Evolutionary conservation across 495 filamentous ascomycete genomes (phyloP).

Genomic region (Pseudoneurospora amorphoporcata): DNA sequence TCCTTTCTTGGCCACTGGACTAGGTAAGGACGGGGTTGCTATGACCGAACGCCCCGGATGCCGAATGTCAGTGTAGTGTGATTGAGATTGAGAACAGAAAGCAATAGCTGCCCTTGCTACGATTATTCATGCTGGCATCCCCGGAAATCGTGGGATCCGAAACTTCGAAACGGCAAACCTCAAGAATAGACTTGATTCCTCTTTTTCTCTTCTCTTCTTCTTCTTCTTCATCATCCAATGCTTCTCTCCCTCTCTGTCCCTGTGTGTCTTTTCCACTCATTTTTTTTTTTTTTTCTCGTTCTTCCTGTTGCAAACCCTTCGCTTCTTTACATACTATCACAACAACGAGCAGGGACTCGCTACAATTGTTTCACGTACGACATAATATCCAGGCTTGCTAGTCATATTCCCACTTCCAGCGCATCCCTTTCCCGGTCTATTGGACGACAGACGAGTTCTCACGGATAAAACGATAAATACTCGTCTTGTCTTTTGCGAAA

Average conservation of each 20-base stretch:
- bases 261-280: neutral
- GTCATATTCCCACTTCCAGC: conserved; percentile 7
- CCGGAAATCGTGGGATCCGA: neutral
- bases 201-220: conserved; percentile 27
- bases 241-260: conserved; percentile 12
- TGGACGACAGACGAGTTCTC: neutral
- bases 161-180: neutral
- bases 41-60: neutral
- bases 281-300: neutral
- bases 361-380: conserved; percentile 15
- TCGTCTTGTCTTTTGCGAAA: neutral
- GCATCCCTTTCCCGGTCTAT: neutral
- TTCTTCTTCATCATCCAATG: conserved; percentile 27
- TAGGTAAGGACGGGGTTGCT: neutral
- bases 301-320: neutral
- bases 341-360: conserved; percentile 47
- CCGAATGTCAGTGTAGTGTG: neutral
- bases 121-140: conserved; percentile 36
- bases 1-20: conserved; percentile 15
- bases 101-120: conserved; percentile 14
- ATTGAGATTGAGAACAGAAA: neutral
- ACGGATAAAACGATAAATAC: neutral
- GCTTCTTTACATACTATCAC: neutral
- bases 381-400: conserved; percentile 3
- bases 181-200: conserved; percentile 21